Percentiles rank a stretch among this genome's conserved stretches.
phyloP scores from a whole-genome alignment of 2,329 filamentous ascomycete species.

The Chrysoporthe deuterocubensis region DNA sequence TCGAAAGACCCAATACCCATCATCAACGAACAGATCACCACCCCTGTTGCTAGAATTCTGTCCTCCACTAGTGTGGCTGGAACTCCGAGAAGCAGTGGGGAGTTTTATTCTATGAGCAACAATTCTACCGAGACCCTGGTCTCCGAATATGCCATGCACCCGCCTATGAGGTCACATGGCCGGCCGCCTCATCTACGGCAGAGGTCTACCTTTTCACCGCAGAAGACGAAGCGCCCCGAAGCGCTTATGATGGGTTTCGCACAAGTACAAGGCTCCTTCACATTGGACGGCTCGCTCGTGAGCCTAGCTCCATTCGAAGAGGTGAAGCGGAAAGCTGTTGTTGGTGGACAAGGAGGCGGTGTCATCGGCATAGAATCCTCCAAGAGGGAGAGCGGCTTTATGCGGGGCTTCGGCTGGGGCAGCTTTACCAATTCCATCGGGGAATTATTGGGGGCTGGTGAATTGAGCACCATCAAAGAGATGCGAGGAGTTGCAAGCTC shows the following conservation, averaged over 20 bases:
- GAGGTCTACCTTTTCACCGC: constrained; percentile 48
- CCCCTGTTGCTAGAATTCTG: constrained; percentile 70
- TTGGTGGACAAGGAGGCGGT: constrained; percentile 84
- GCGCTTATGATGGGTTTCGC: constrained; percentile 97
- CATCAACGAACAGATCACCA: constrained; percentile 59
- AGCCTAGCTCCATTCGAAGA: constrained; percentile 91
- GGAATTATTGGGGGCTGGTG: constrained; percentile 81
- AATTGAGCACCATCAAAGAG: constrained; percentile 91
- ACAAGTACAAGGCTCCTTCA: constrained; percentile 90
- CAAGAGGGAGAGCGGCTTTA: constrained; percentile 77
- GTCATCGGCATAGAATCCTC: constrained; percentile 78
- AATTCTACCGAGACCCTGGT: constrained; percentile 91
- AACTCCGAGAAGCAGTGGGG: constrained; percentile 88
- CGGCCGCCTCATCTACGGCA: constrained; percentile 52
- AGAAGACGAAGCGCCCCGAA: constrained; percentile 64
- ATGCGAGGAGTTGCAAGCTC: constrained; percentile 89
- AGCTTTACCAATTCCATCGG: constrained; percentile 86
- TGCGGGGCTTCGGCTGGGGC: constrained; percentile 86
- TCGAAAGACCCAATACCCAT: constrained; percentile 51
- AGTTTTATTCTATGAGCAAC: constrained; percentile 95
- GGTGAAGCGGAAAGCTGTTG: constrained; percentile 90
- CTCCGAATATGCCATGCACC: constrained; percentile 79
- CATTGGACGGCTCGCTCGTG: constrained; percentile 86
- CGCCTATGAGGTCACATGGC: constrained; percentile 39
- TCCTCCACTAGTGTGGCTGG: constrained; percentile 76